phyloP scores from a whole-genome alignment of 2,329 filamentous ascomycete species.

The Claviceps sp. region DNA sequence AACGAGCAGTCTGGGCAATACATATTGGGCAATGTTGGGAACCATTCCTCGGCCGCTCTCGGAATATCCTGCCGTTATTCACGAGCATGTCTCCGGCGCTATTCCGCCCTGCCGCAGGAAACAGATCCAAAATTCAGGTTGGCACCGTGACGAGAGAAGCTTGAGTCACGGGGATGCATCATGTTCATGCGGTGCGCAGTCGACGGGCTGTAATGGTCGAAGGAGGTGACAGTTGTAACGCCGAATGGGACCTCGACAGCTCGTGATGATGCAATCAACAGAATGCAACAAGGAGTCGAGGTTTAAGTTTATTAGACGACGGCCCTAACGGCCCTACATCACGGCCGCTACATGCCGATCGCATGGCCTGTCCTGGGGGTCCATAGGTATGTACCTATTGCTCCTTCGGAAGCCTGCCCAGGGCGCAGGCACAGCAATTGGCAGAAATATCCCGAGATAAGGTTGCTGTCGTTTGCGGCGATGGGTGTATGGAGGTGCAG shows the following conservation, averaged over 20 bases:
- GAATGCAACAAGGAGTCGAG: neutral
- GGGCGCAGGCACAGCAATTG: neutral
- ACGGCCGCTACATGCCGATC: neutral
- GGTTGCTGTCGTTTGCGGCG: neutral
- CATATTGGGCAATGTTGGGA: neutral
- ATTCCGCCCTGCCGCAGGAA: neutral
- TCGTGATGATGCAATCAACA: neutral
- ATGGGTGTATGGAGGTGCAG: neutral
- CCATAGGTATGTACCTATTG: neutral
- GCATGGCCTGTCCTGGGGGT: neutral
- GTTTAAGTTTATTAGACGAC: neutral
- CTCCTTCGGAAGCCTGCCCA: neutral
- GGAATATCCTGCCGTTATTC: neutral
- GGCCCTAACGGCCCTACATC: neutral
- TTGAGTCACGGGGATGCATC: neutral
- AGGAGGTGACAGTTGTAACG: neutral
- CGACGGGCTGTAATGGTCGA: neutral
- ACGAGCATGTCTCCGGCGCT: neutral
- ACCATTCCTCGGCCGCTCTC: neutral
- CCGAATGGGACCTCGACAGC: neutral
- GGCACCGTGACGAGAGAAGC: neutral
- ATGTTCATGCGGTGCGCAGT: neutral
- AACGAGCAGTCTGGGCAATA: neutral
- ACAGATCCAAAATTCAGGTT: neutral
- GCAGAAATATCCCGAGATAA: constrained; percentile 1